Evolutionary conservation across 192 early-diverging fungal genomes (phyloP).

Genomic region (Allomyces arbusculus): DNA sequence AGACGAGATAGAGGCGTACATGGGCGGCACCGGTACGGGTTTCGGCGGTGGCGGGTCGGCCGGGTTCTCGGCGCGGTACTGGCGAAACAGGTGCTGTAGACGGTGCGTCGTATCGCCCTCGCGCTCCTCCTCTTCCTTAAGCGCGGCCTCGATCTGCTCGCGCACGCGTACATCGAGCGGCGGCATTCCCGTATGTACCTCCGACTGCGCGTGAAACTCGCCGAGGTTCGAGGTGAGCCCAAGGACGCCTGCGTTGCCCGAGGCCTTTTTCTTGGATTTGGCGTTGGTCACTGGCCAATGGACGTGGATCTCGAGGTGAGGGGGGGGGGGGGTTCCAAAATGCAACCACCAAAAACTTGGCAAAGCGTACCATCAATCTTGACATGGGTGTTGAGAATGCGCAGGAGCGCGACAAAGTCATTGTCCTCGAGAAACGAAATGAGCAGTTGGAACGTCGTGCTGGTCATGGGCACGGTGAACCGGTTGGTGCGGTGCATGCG

Average conservation of each 20-base stretch:
- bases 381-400: constrained; percentile 80
- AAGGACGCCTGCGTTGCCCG: constrained; percentile 8
- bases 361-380: constrained; percentile 35
- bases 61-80: neutral
- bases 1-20: too few species aligned
- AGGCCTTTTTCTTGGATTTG: neutral
- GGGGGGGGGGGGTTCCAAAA: too few species aligned
- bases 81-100: neutral
- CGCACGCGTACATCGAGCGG: neutral
- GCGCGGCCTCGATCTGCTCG: neutral
- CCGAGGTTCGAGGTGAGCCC: constrained; percentile 21
- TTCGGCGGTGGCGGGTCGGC: neutral
- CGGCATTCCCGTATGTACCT: neutral
- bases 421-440: constrained; percentile 83
- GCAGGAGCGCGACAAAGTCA: constrained; percentile 63
- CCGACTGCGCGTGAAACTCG: constrained; percentile 57
- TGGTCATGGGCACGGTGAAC: constrained; percentile 66
- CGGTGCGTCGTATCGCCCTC: too few species aligned
- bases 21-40: constrained; percentile 43
- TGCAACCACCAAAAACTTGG: too few species aligned
- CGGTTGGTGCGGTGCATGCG: constrained; percentile 59
- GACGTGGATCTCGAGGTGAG: too few species aligned
- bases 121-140: too few species aligned
- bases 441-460: constrained; percentile 72
- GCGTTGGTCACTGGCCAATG: too few species aligned